A percentile compares a stretch with the other conserved stretches of the same genome.
Evolutionary conservation across 768 basidiomycete species (phyloP).

Genomic region (Calocybe cyanea): DNA sequence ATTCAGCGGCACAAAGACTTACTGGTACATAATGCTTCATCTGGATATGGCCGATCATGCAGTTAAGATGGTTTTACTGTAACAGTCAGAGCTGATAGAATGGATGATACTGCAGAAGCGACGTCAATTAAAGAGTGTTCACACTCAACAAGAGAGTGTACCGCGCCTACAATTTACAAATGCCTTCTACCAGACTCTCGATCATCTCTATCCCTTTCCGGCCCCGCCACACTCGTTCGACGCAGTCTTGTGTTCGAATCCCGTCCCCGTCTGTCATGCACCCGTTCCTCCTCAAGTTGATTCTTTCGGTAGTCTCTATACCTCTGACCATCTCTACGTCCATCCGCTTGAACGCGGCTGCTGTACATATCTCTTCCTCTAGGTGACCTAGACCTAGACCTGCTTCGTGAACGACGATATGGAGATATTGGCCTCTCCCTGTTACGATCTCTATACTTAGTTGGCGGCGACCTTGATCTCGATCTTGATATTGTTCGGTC

Average conservation of each 20-base stretch:
- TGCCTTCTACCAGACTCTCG: neutral
- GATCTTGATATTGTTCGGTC: slow-evolving; percentile 23
- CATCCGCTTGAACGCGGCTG: neutral
- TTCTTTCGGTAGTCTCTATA: slow-evolving; percentile 26
- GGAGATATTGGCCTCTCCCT: slow-evolving; percentile 11
- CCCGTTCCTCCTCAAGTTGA: slow-evolving; percentile 26
- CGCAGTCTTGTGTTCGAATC: slow-evolving; percentile 33
- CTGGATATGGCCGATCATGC: too few species aligned
- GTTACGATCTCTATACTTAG: slow-evolving; percentile 23
- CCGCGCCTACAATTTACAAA: too few species aligned
- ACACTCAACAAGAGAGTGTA: too few species aligned
- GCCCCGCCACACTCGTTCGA: neutral
- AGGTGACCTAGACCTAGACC: neutral
- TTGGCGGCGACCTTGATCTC: slow-evolving; percentile 13
- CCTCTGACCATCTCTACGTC: neutral
- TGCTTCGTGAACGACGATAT: neutral
- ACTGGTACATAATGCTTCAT: too few species aligned
- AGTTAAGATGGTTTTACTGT: too few species aligned
- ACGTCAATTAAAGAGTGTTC: too few species aligned
- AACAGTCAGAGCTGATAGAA: too few species aligned
- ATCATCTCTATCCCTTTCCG: slow-evolving; percentile 2
- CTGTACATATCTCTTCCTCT: neutral
- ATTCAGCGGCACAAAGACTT: too few species aligned
- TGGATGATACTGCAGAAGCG: too few species aligned
- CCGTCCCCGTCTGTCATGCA: slow-evolving; percentile 50